These are phyloP conservation scores for Gonium pectorale DNA, from an alignment of 139 green algal species.

Conservation along the genomic window DNA sequence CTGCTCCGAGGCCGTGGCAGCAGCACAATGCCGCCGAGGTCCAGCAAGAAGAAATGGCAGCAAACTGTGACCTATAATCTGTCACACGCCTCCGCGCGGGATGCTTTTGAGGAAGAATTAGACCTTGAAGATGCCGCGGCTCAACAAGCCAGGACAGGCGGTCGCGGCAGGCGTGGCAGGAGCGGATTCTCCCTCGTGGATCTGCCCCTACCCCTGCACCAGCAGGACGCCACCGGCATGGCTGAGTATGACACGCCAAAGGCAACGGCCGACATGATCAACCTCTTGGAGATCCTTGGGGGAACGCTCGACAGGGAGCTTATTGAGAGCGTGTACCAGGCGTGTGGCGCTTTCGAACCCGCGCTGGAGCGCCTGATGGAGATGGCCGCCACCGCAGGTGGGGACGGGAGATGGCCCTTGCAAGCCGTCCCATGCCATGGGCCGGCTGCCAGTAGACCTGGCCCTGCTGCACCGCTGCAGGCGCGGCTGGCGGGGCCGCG, in stretches of 20 bases:
- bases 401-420: background rate
- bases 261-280: slow-evolving; percentile 29
- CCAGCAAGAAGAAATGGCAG: background rate
- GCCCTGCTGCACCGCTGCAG: too few species aligned
- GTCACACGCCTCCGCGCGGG: slow-evolving; percentile 1
- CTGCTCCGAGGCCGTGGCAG: too few species aligned
- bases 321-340: background rate
- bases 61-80: slow-evolving; percentile 44
- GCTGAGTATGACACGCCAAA: slow-evolving; percentile 9
- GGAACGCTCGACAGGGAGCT: slow-evolving; percentile 28
- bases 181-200: slow-evolving; percentile 7
- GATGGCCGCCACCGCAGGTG: background rate
- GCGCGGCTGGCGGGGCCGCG: too few species aligned
- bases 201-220: background rate
- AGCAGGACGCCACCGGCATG: slow-evolving; percentile 7
- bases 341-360: background rate
- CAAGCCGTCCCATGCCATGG: too few species aligned
- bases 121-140: slow-evolving; percentile 22
- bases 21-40: slow-evolving; percentile 6
- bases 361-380: slow-evolving; percentile 31
- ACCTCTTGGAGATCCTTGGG: slow-evolving; percentile 54
- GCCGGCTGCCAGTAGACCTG: too few species aligned
- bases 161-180: background rate
- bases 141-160: background rate
- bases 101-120: slow-evolving; percentile 52